Conservation (phyloP, 306 rosid genomes). For the Calophaca sinica region DNA sequence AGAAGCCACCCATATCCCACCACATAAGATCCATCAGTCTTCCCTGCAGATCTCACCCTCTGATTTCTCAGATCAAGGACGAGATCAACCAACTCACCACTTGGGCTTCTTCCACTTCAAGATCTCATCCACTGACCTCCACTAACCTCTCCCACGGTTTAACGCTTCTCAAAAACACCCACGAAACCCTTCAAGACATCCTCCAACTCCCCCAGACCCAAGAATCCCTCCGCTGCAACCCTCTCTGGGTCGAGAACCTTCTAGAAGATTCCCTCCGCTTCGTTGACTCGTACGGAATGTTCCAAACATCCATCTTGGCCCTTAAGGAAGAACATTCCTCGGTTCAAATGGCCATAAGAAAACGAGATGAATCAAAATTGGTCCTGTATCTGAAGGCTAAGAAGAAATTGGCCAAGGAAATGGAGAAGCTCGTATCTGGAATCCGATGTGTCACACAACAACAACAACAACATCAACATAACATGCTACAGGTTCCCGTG, state of each 20-base stretch:
- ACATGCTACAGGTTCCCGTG: background rate
- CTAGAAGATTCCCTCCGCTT: constrained; percentile 76
- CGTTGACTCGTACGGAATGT: constrained; percentile 78
- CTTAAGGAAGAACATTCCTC: constrained; percentile 70
- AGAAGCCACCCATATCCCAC: constrained; percentile 60
- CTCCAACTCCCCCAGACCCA: constrained; percentile 81
- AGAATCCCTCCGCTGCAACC: constrained; percentile 72
- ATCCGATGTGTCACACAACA: constrained; percentile 43
- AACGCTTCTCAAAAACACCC: constrained; percentile 60
- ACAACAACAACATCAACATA: background rate
- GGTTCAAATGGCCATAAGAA: constrained; percentile 74
- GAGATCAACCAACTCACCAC: constrained; percentile 56
- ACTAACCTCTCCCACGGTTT: constrained; percentile 61
- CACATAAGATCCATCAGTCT: constrained; percentile 89
- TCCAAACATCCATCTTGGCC: constrained; percentile 62
- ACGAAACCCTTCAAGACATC: constrained; percentile 67
- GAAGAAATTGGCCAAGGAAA: constrained; percentile 58
- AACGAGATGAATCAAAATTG: constrained; percentile 60
- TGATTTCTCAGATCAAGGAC: constrained; percentile 75
- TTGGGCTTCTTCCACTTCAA: constrained; percentile 50
- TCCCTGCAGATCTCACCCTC: constrained; percentile 88
- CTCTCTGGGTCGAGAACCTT: constrained; percentile 63
- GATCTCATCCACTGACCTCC: constrained; percentile 45
- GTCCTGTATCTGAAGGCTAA: constrained; percentile 53
- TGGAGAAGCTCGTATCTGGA: constrained; percentile 59